Percentiles rank a stretch among this genome's conserved stretches.
Evolutionary conservation across 495 filamentous ascomycete species (phyloP).

Genomic region (Aspergillus bridgeri): DNA sequence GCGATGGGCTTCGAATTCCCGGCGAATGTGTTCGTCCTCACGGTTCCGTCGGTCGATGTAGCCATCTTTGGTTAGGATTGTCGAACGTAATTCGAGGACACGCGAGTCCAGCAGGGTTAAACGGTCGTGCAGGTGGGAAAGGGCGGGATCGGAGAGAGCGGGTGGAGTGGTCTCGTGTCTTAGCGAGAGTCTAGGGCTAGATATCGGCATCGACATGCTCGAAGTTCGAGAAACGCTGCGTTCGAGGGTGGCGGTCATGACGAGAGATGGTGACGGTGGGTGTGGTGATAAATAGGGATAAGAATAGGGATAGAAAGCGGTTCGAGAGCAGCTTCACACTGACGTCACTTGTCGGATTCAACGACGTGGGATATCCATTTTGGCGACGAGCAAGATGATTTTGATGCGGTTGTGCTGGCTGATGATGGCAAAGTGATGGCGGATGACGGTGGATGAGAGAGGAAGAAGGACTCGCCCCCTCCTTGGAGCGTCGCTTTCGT

Average conservation of each 20-base stretch:
- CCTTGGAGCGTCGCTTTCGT: conserved; percentile 4
- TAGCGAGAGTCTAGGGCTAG: conserved; percentile 36
- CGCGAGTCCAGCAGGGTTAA: conserved; percentile 39
- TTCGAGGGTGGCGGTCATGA: conserved; percentile 40
- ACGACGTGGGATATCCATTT: conserved; percentile 21
- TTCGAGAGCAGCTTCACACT: not conserved
- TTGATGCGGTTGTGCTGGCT: conserved; percentile 2
- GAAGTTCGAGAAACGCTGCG: conserved; percentile 41
- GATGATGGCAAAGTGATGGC: not conserved
- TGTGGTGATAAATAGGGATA: conserved; percentile 3
- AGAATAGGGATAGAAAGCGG: conserved; percentile 4
- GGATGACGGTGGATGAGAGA: conserved; percentile 7
- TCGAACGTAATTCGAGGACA: conserved; percentile 36
- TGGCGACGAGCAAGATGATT: not conserved
- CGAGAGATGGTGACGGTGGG: conserved; percentile 14
- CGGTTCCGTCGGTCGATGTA: conserved; percentile 43
- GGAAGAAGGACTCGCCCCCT: conserved; percentile 4
- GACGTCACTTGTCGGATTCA: not conserved
- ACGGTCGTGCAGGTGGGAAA: conserved; percentile 36
- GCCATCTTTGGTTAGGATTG: conserved; percentile 36
- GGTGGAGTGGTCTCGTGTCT: conserved; percentile 35
- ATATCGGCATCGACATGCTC: conserved; percentile 38
- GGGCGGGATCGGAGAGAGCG: conserved; percentile 29
- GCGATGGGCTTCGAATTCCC: conserved; percentile 38
- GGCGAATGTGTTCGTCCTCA: conserved; percentile 41